phyloP scores from a whole-genome alignment of 139 green algal genomes.

The Micractinium sp. region DNA sequence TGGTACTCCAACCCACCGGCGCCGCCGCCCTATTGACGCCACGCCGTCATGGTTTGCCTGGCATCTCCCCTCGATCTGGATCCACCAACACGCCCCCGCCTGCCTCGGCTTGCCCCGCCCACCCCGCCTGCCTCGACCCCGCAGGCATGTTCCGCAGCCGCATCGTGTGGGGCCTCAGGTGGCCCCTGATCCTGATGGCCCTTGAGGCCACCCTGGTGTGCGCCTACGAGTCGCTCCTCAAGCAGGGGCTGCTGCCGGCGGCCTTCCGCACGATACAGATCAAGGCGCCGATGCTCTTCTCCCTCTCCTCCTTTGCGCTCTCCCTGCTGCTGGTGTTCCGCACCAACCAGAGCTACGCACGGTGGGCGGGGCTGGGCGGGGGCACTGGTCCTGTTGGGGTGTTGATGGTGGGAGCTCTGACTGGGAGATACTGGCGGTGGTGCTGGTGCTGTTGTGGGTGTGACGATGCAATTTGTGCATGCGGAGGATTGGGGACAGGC shows the following conservation, averaged over 20 bases:
- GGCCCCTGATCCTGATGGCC: not conserved
- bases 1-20: too few species aligned
- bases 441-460: too few species aligned
- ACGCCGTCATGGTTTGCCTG: not conserved
- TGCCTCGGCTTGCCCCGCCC: too few species aligned
- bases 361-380: not conserved
- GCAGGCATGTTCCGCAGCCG: slow-evolving; percentile 9
- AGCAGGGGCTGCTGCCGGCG: not conserved
- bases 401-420: too few species aligned
- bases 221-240: not conserved
- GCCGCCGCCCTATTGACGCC: not conserved
- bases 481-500: too few species aligned
- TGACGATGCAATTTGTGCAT: too few species aligned
- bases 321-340: slow-evolving; percentile 13
- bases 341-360: slow-evolving; percentile 7
- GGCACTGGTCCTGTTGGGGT: too few species aligned
- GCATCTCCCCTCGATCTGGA: not conserved
- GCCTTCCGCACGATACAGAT: slow-evolving; percentile 1
- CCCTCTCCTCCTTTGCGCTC: slow-evolving; percentile 1
- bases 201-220: slow-evolving; percentile 4
- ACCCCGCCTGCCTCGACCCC: not conserved
- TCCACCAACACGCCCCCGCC: too few species aligned
- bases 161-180: not conserved
- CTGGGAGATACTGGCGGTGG: too few species aligned
- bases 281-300: not conserved